Base-by-base conservation (phyloP, 2,329 filamentous ascomycete species). In the Berkeleyomyces basicola region DNA sequence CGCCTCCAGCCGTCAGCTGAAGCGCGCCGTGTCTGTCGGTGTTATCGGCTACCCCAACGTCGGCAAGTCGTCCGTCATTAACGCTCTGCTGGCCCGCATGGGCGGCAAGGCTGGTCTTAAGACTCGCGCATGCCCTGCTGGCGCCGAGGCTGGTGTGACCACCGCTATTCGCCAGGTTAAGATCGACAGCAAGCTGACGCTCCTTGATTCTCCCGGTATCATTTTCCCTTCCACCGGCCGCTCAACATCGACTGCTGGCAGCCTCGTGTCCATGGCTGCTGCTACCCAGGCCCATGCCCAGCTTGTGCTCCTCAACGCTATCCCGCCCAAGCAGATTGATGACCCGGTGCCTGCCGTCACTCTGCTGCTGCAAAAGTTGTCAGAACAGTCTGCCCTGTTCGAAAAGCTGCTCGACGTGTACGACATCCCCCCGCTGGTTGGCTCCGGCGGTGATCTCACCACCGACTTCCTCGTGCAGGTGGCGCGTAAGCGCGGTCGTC, bases 11-110 rank as follows among this genome's bases (percentile, higher is more conserved):
- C 87, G 88, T 69, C 86, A 95, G 71, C 78, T 96, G 67, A 95
- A 95, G 79, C 86, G 91, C 63, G 86, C 90, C 61, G 84, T 95
- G 69, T 91, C 88, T 23, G 91, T 96, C 65, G 91, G 91, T 67
- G 88, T 96, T 66, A 95, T 96, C 68, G 91, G 91, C 37, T 96
- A 96, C 73, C 91, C 91, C 69, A 96, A 96, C 72, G 91, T 96
- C 65, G 91, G 91, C 71, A 96, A 96, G 78, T 95, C 90, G 37
- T 96, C 90, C 59, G 90, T 96, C 69, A 96, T 96, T 79, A 96
- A 96, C 73, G 88, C 90, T 14, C 83, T 96, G 63, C 86, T 90
- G 23, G 84, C 87, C 44, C 83, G 89, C 44, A 78, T 96, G 68
- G 83, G 86, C 67, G 81, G 84, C 63, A 78, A 79, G 67, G 82